Base-by-base conservation (phyloP, 2,329 filamentous ascomycete genomes). In the Malbranchea zuffiana region DNA sequence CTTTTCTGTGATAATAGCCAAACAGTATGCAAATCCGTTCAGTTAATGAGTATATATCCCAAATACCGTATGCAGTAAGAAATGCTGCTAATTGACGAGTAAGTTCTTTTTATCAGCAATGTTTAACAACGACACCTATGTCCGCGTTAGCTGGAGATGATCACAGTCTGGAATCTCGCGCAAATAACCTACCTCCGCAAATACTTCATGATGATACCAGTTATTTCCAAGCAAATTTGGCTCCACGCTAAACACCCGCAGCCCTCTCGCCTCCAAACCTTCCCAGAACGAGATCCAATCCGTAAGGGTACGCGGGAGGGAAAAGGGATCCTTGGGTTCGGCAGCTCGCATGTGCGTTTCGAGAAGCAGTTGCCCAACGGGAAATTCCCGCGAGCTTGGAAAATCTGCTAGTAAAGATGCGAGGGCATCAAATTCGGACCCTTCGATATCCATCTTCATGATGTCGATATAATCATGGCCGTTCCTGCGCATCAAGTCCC, bases 251-350 rank as follows among this genome's bases (percentile, higher is more conserved):
- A 45, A 32, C 16, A 47, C 43, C 19, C 52, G 40, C n/a, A 54
- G 35, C 3, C 50, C 53, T 13, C 47, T 45, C 7, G 36, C 44
- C 32, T 55, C 52, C 28, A 55, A 38, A n/a, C 34, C 44, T 35
- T 51, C 48, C 52, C 51, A 54, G 47, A 52, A 55, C 33, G 46
- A 35, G 23, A 55, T 17, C 28, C 53, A 55, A 1, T 44, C 40
- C 3, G 28, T 28, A 13, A 40, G 23, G n/a, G 7, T 40, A 6
- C 29, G 32, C 12, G 42, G 42, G 13, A 39, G 18, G 11, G 15
- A 18, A 15, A 18, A 37, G 6, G 8, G 18, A 4, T 12, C 24
- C 12, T 39, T 25, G 4, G 30, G 17, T 6, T n/a, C 29, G 23
- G 19, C 7, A 30, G 28, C 18, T 24, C 17, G 21, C 32, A 31